Base-by-base conservation (phyloP, 306 rosid genomes). In the Glycine latifolia region DNA sequence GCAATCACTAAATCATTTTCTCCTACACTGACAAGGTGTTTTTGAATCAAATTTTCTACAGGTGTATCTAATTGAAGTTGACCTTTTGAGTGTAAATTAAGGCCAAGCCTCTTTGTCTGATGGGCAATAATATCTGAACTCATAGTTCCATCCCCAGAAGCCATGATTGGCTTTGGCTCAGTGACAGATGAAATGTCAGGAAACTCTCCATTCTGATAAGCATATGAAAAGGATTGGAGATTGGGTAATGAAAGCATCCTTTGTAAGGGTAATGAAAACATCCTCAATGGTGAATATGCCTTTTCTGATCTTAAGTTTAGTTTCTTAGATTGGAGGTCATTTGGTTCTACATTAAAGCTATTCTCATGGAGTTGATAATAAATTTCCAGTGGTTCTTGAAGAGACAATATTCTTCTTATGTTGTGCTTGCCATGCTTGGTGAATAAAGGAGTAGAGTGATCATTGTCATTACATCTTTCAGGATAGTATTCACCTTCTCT, bases 241-340 rank as follows among this genome's bases (percentile, higher is more conserved):
- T 82, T 78, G 48, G 85, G 81, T 49, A 76, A 59, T 39, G 85
- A 82, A 69, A 37, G 77, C 46, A 76, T 59, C 52, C 82, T 82
- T 59, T 65, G 48, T 5, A 50, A 31, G 8, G 79, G 75, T 26
- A 26, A 26, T 81, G 10, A 10, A 16, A 20, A 2, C 48, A 56
- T 67, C 66, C 76, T 67, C 55, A 75, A 75, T 8, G 53, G 76
- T 35, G 76, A 75, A 33, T 33, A 8, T 8, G 4, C 31, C 13
- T 33, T 59, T 31, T 55, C 60, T 46, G 58, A 15, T 47, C 10
- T 69, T 44, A 33, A 6, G 46, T 65, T 74, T 66, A 31, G 76
- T 66, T n/a, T 3, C 53, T 54, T 54, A 4, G 49, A 81, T 53
- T 65, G 84, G 15, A 26, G 39, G 16, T 17, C 4, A 41, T 3